Base-by-base conservation (phyloP, 192 early-diverging fungal genomes). In the Coemansia javaensis region DNA sequence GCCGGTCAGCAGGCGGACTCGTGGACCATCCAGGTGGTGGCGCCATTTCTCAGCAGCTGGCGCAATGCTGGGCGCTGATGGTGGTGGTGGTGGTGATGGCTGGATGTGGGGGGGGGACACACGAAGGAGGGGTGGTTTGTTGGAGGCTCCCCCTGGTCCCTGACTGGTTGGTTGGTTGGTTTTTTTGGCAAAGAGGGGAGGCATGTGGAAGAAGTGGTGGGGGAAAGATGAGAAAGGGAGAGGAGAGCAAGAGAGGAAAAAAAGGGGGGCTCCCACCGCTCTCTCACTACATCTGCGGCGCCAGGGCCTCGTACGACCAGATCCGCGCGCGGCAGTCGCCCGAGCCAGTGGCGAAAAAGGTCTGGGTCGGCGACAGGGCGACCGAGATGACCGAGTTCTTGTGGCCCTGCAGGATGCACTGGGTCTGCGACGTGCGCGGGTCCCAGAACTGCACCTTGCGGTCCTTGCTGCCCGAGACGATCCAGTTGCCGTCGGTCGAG, bases 361-460 rank as follows among this genome's bases (percentile, higher is more conserved):
- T 84, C 17, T 89, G 88, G 3, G 66, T 78, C 4, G 86, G 85
- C 50, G 83, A 87, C 52, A 94, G 59, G 6, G 91, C 91, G 21
- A 98, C 87, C 14, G 85, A 88, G 43, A 98, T 95, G 20, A 98
- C 96, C 51, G 94, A 96, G 76, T 99, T 97, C 75, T 94, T 95
- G 60, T 97, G 94, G 18, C 97, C 97, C 49, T 64, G 60, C 59
- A 99, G 70, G 85, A 88, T 86, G 50, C 87, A 87, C 56, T 87
- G 84, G 24, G 79, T 83, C 46, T 81, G 75, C 22, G 70, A 81
- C 4, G 79, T 81, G 34, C 75, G 77, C 30, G 87, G 86, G 63
- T 94, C 90, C 94, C 93, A 95, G 57, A 97, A 91, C 46, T 89
- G 90, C 40, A 99, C 91, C 13, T 79, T 81, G 49, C 92, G 84